Percentiles rank a stretch among this genome's conserved stretches.
Conservation (phyloP, 2,329 filamentous ascomycete genomes). For the Sclerotinia sclerotiorum region DNA sequence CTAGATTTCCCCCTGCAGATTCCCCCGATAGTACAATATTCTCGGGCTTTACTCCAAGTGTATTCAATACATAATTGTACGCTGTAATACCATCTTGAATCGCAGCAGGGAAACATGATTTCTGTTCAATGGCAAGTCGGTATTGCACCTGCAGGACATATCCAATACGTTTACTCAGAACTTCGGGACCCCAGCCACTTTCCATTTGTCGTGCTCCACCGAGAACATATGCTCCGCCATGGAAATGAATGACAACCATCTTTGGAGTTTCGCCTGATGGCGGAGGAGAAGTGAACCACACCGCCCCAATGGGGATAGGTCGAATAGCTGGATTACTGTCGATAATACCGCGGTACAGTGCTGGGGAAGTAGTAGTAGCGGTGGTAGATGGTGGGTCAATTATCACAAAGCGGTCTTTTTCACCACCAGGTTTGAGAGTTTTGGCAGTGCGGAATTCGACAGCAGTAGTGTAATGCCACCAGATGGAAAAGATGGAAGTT, state of each 20-base stretch:
- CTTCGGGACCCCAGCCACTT: conserved; percentile 39
- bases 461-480: background rate
- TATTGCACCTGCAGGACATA: background rate
- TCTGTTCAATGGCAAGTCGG: conserved; percentile 41
- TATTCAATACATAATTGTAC: background rate
- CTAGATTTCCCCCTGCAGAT: background rate
- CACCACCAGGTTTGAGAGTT: background rate
- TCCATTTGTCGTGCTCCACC: conserved; percentile 45
- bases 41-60: background rate
- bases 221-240: conserved; percentile 48
- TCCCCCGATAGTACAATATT: conserved; percentile 1
- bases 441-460: background rate
- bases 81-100: conserved; percentile 49
- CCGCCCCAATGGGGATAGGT: too few relatives aligned
- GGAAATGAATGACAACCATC: conserved; percentile 48
- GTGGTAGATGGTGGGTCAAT: conserved; percentile 13
- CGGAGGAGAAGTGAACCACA: too few relatives aligned
- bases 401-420: conserved; percentile 9
- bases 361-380: background rate
- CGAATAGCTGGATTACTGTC: too few relatives aligned
- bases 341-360: background rate
- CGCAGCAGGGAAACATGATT: conserved; percentile 49
- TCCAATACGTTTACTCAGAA: background rate
- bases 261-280: conserved; percentile 4
- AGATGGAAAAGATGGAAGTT: background rate